Percentiles rank a stretch among this genome's conserved stretches.
phyloP scores from a whole-genome alignment of 1,284 basidiomycete genomes.

The Serendipita sp. region DNA sequence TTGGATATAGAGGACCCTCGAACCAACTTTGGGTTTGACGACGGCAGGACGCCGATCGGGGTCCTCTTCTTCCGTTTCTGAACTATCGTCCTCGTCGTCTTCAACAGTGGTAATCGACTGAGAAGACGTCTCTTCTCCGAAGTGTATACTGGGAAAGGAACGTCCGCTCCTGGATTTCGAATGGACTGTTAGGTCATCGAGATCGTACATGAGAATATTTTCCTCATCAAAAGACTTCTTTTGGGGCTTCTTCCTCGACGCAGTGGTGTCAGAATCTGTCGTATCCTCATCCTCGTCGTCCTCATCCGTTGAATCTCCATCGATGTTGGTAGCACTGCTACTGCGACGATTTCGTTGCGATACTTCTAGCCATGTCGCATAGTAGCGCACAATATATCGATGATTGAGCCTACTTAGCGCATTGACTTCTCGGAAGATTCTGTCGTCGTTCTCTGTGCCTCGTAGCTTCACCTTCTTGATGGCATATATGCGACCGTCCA shows the following conservation, averaged over 20 bases:
- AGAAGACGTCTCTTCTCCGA: conserved; percentile 33
- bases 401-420: conserved; percentile 78
- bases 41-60: conserved; percentile 7
- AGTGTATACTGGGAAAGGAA: conserved; percentile 71
- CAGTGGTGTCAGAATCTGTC: conserved; percentile 21
- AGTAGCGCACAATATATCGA: conserved; percentile 83
- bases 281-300: conserved; percentile 23
- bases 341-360: conserved; percentile 25
- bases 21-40: conserved; percentile 1
- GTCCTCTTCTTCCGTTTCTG: conserved; percentile 28
- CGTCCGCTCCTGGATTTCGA: conserved; percentile 31
- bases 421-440: conserved; percentile 86
- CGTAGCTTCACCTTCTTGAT: conserved; percentile 84
- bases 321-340: conserved; percentile 12
- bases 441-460: conserved; percentile 65
- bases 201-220: conserved; percentile 31
- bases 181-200: conserved; percentile 44
- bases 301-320: conserved; percentile 9
- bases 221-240: conserved; percentile 6
- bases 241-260: conserved; percentile 11
- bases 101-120: conserved; percentile 19
- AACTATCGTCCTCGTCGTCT: conserved; percentile 28
- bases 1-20: conserved; percentile 69
- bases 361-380: conserved; percentile 69
- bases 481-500: conserved; percentile 59